Conservation (phyloP, 495 filamentous ascomycete species). For the Daldinia vernicosa region DNA sequence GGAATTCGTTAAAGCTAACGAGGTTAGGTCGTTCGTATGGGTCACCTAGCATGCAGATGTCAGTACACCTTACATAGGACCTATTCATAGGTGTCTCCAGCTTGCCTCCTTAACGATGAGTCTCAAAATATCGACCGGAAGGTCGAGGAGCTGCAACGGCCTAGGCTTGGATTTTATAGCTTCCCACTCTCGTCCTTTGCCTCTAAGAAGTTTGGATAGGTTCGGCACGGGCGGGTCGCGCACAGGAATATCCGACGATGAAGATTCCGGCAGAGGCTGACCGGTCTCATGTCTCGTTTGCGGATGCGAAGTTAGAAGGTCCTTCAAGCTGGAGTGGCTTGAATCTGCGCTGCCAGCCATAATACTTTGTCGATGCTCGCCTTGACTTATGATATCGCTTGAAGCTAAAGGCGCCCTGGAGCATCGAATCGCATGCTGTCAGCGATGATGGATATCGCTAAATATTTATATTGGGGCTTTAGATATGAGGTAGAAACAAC, state of each 20-base stretch:
- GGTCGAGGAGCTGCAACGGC: conserved; percentile 72
- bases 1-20: conserved; percentile 83
- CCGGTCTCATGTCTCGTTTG: conserved; percentile 36
- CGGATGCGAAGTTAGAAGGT: conserved; percentile 23
- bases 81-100: conserved; percentile 7
- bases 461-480: conserved; percentile 11
- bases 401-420: conserved; percentile 20
- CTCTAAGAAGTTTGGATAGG: conserved; percentile 48
- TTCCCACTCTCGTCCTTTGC: conserved; percentile 54
- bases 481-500: neutral
- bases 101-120: conserved; percentile 89
- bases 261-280: conserved; percentile 28
- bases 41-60: conserved; percentile 68
- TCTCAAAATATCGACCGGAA: conserved; percentile 87
- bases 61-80: conserved; percentile 17
- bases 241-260: conserved; percentile 19
- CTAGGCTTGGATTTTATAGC: conserved; percentile 49
- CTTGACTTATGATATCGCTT: conserved; percentile 18
- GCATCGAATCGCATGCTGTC: conserved; percentile 38
- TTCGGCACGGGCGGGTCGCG: conserved; percentile 30
- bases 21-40: conserved; percentile 86
- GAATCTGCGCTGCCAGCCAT: conserved; percentile 41
- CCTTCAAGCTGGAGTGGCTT: conserved; percentile 33
- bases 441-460: conserved; percentile 1
- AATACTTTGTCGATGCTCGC: conserved; percentile 9